Base-by-base conservation (phyloP, 1,284 basidiomycete species). In the Acaromyces ingoldii region DNA sequence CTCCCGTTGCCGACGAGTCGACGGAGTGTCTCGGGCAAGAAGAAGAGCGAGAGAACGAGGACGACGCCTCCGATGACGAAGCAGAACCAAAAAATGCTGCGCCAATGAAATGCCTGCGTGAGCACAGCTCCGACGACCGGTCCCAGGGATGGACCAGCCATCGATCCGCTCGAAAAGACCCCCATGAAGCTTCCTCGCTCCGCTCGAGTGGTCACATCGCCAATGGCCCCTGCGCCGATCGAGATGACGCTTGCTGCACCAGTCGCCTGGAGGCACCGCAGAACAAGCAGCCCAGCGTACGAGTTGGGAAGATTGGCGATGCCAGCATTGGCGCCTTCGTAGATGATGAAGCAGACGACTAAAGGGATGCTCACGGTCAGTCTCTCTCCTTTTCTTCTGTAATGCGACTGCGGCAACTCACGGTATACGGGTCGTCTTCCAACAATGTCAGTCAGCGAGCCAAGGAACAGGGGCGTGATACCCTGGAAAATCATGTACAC, bases 401-500 rank as follows among this genome's bases (percentile, higher is more conserved):
- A n/a, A n/a, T n/a, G n/a, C n/a, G n/a, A n/a, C n/a, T n/a, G n/a
- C n/a, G n/a, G n/a, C n/a, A n/a, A n/a, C n/a, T n/a, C n/a, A n/a
- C n/a, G n/a, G n/a, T n/a, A n/a, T 4, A 82, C 78, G 0, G 81
- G 82, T 36, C 84, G 75, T 48, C 85, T 77, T 22, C 84, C 84
- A 22, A 63, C 47, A 24, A 76, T 76, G 67, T 86, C 84, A 26
- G 83, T 81, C 10, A 84, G 62, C 3, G 81, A 78, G 24, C 82
- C 84, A 81, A 83, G 85, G 33, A 84, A 54, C 78, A 44, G 49
- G 1, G 58, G 58, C 17, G 58, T 49, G 13, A 58, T 9, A n/a
- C 58, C 87, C 76, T 90, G 87, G 24, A 88, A 77, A 28, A 88
- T 77, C 82, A 88, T 84, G 71, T 88, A 87, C 51, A 86, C 81